Base-by-base conservation (phyloP, 1,139 yeast species). In the Kodamaea alishanica region DNA sequence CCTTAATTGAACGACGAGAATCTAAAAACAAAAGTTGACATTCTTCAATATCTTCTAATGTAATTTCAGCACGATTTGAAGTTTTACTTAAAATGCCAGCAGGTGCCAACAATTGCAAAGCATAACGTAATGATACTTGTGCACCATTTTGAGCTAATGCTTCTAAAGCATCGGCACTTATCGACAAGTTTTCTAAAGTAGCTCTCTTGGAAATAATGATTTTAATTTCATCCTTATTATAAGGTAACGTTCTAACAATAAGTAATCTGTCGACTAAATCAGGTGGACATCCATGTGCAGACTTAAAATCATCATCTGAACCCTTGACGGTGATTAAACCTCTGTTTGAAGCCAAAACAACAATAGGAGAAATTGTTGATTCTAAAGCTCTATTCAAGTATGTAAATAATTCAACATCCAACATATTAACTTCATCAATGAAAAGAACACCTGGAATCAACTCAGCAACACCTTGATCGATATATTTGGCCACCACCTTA, bases 391-490 rank as follows among this genome's bases (percentile, higher is more conserved):
- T 78, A 67, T 92, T 92, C 56, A 92, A 73, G 62, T 87, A 92
- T 5, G 98, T 88, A 70, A 92, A 92, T 55, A 94, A 84, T 67
- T 92, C 98, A 47, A 92, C 81, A 60, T 92, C 98, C 54, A 92
- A 76, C 98, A 92, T 92, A 67, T 92, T 92, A 24, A 90, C 98
- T 66, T 92, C 98, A 63, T 92, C 98, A 54, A 92, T 92, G 65
- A 92, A 92, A 56, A 92, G 72, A 26, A 92, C 99, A 55, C 99
- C 99, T 1, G 99, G 99, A 43, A 92, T 90, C 42, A 92, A 74
- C 66, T 92, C 99, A 11, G 99, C 99, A 42, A 92, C 88, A 46
- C 98, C 98, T 68, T 92, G 97, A 60, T 90, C 97, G 44, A 92
- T 90, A 65, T 92, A 92, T 61, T 89, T 88, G 48, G 94, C 87